phyloP scores from a whole-genome alignment of 2,329 filamentous ascomycete species.

The Diplodia corticola region DNA sequence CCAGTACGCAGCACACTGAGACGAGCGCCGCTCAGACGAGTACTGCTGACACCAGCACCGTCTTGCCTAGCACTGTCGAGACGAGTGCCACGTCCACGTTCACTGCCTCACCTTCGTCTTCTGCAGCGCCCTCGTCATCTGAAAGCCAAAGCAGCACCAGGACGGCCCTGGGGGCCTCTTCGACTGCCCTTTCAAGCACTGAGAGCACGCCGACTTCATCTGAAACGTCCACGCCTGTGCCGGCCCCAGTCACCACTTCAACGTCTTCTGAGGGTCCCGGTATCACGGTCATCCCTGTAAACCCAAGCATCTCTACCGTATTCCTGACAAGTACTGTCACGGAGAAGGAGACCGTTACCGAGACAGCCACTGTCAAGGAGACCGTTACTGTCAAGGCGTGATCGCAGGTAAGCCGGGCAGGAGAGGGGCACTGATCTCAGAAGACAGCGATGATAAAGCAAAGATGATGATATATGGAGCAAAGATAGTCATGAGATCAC shows the following conservation, averaged over 20 bases:
- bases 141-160: not conserved
- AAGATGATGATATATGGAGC: not conserved
- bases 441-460: not conserved
- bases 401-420: not conserved
- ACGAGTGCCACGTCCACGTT: not conserved
- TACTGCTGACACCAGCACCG: not conserved
- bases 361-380: slow-evolving; percentile 8
- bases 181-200: not conserved
- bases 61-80: not conserved
- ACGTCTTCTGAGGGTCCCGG: slow-evolving; percentile 4
- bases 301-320: slow-evolving; percentile 27
- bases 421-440: not conserved
- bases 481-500: slow-evolving; percentile 7
- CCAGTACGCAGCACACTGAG: not conserved
- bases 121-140: not conserved
- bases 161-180: not conserved
- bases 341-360: slow-evolving; percentile 30
- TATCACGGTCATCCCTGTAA: slow-evolving; percentile 23
- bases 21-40: not conserved
- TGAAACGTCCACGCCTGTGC: not conserved
- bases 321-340: slow-evolving; percentile 36
- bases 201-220: not conserved
- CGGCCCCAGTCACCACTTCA: not conserved
- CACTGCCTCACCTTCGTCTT: not conserved
- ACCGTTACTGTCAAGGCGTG: slow-evolving; percentile 6